Evolutionary conservation across 495 filamentous ascomycete species (phyloP), one percentile per base, ranked within the genome.

Genomic region (Entonaema liquescens): DNA sequence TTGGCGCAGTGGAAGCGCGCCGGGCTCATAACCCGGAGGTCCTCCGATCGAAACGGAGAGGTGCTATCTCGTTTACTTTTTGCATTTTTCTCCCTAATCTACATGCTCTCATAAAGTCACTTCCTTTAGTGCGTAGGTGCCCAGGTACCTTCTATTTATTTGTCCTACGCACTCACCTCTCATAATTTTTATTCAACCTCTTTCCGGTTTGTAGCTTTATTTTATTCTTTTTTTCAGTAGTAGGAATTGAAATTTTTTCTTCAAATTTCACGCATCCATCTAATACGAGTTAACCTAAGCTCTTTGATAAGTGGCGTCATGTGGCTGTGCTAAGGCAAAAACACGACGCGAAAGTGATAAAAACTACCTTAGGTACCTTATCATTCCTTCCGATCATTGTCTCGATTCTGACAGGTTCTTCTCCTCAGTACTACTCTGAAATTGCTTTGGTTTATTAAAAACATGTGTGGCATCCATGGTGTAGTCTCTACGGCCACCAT

Each of bases 21-120:
- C 82, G 82, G 82, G 82, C 82, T 84, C 82, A 84, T 84, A 84
- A 84, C 82, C 82, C 82, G 81, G 82, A 84, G 82, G 82, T 79
- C 82, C 76, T 80, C 82, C 76, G 82, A 84, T 84, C 82, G 80
- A 84, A 84, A 84, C 82, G 76, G 82, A 80, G 79, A 78, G 80
- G 81, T 83, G 81, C 81, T 83, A 83, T 31, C 13, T 56, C 28
- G 5, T 57, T 57, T 55, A 25, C 0, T 42, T 44, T 33, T 42
- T 42, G n/a, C 25, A 26, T 53, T 35, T 33, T 11, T 21, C 17
- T 50, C 19, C 4, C 29, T 31, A 31, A n/a, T n/a, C n/a, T n/a
- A n/a, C n/a, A n/a, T n/a, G n/a, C n/a, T n/a, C n/a, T n/a, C n/a
- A n/a, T n/a, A n/a, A n/a, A n/a, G n/a, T n/a, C n/a, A n/a, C n/a